Conservation (phyloP, 495 filamentous ascomycete genomes). For the Aspergillus sclerotioniger region DNA sequence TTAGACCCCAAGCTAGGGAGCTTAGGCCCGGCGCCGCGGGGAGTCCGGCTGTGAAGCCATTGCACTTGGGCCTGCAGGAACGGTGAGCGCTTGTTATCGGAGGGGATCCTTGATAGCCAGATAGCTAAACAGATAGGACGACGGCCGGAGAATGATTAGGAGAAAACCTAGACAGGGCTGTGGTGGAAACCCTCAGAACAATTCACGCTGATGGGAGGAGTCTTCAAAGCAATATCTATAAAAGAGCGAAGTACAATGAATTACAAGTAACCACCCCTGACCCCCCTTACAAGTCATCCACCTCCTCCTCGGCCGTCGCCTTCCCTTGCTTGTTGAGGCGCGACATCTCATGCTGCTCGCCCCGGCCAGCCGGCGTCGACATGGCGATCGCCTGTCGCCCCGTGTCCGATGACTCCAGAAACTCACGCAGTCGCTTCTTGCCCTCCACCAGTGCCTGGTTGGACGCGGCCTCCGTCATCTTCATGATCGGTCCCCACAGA, state of each 20-base stretch:
- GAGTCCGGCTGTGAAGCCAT: background rate
- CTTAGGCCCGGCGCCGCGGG: background rate
- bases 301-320: slow-evolving; percentile 31
- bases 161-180: background rate
- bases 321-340: slow-evolving; percentile 35
- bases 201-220: background rate
- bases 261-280: slow-evolving; percentile 16
- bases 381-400: slow-evolving; percentile 78
- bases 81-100: background rate
- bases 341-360: slow-evolving; percentile 49
- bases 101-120: no score
- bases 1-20: background rate
- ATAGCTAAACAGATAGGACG: no score
- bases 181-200: background rate
- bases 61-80: background rate
- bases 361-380: slow-evolving; percentile 39
- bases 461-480: slow-evolving; percentile 87
- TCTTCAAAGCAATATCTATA: background rate
- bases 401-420: slow-evolving; percentile 76
- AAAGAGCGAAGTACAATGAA: slow-evolving; percentile 19
- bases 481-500: slow-evolving; percentile 90
- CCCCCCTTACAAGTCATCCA: slow-evolving; percentile 35
- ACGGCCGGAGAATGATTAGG: background rate
- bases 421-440: slow-evolving; percentile 83
- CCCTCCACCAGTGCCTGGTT: slow-evolving; percentile 84